Percentiles rank a stretch among this genome's conserved stretches.
Evolutionary conservation across 371 early-diverging fungal genomes (phyloP).

Genomic region (Mucor indicus): DNA sequence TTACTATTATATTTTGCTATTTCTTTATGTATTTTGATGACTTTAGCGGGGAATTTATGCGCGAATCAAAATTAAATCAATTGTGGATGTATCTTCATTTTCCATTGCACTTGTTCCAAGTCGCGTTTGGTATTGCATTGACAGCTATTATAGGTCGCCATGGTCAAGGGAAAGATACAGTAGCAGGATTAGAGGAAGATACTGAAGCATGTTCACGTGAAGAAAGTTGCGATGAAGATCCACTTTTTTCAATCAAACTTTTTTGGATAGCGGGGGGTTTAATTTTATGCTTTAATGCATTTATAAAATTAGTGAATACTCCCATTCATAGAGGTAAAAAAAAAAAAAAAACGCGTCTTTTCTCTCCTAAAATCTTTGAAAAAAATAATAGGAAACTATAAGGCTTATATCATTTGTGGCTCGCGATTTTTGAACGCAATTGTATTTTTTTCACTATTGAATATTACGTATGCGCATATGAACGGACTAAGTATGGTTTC

Average conservation of each 20-base stretch:
- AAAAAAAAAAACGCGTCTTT: too few relatives aligned
- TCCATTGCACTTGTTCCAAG: slow-evolving; percentile 56
- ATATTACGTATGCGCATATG: slow-evolving; percentile 32
- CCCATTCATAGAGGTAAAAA: slow-evolving; percentile 34
- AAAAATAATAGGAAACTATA: slow-evolving; percentile 30
- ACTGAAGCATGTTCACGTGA: slow-evolving; percentile 8
- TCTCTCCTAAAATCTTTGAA: too few relatives aligned
- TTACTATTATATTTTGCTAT: slow-evolving; percentile 45
- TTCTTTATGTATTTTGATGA: slow-evolving; percentile 58
- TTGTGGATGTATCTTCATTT: slow-evolving; percentile 63
- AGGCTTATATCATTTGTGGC: slow-evolving; percentile 42
- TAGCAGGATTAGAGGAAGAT: not conserved
- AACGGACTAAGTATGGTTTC: slow-evolving; percentile 44
- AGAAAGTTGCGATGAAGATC: too few relatives aligned
- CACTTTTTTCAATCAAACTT: slow-evolving; percentile 30
- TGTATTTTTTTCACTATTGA: slow-evolving; percentile 47
- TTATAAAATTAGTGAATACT: slow-evolving; percentile 42
- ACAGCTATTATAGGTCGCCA: slow-evolving; percentile 47
- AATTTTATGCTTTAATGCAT: slow-evolving; percentile 38
- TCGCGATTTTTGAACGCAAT: slow-evolving; percentile 49
- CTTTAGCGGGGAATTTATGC: slow-evolving; percentile 36
- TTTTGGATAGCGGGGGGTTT: slow-evolving; percentile 46
- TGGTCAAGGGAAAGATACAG: slow-evolving; percentile 9
- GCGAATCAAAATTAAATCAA: slow-evolving; percentile 36
- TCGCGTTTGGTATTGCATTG: slow-evolving; percentile 55